Evolutionary conservation across 352 stramenopile genomes (phyloP).

Genomic region (Phytophthora chlamydospora): DNA sequence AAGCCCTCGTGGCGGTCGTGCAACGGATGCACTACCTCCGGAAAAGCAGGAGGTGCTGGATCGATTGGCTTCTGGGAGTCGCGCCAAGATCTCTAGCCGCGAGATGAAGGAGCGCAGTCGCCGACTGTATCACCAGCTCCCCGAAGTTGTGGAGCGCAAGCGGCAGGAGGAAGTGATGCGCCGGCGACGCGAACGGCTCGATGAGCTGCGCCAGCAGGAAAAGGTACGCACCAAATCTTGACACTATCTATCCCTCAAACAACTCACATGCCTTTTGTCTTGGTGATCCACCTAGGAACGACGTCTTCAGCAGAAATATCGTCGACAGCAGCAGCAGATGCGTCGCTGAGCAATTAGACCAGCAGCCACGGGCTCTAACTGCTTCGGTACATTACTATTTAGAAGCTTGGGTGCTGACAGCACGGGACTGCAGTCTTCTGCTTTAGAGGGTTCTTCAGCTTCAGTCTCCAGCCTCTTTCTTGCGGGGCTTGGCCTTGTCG

Average conservation of each 20-base stretch:
- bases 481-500: constrained; percentile 17
- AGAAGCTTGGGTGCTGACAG: constrained; percentile 21
- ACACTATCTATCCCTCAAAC: no score
- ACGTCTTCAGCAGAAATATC: constrained; percentile 59
- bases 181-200: constrained; percentile 63
- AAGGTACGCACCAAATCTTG: constrained; percentile 42
- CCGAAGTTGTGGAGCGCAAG: constrained; percentile 76
- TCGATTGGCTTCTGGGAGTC: constrained; percentile 55
- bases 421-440: not conserved
- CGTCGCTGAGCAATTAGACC: constrained; percentile 9
- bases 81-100: constrained; percentile 57
- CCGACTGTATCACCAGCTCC: constrained; percentile 71
- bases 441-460: not conserved
- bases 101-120: constrained; percentile 77
- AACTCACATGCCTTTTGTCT: not conserved
- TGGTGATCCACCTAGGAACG: constrained; percentile 41
- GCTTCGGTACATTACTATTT: constrained; percentile 33
- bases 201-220: constrained; percentile 74
- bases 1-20: not conserved
- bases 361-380: constrained; percentile 12
- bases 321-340: constrained; percentile 39
- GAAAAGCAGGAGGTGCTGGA: constrained; percentile 45
- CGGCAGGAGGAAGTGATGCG: constrained; percentile 75
- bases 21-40: constrained; percentile 5
- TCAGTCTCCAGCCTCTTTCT: constrained; percentile 17